phyloP scores from a whole-genome alignment of 2,329 filamentous ascomycete species.

The Apiospora marii region DNA sequence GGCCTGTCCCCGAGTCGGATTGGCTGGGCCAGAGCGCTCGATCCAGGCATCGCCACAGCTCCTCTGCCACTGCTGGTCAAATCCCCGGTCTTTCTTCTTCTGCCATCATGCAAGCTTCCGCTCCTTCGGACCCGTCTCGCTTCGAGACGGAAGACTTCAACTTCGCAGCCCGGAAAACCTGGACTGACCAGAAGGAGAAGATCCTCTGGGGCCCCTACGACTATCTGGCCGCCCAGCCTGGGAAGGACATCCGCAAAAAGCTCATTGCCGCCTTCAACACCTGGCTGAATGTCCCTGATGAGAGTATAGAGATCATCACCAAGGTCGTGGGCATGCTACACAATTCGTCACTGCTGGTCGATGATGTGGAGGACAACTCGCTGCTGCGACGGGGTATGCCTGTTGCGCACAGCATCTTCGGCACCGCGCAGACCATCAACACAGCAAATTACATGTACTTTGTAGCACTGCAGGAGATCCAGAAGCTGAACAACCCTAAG shows the following conservation, averaged over 20 bases:
- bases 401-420: slow-evolving; percentile 85
- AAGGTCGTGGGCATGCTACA: slow-evolving; percentile 86
- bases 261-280: slow-evolving; percentile 83
- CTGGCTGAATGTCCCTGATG: slow-evolving; percentile 77
- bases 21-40: slow-evolving; percentile 60
- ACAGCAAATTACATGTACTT: slow-evolving; percentile 92
- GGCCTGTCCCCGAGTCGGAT: slow-evolving; percentile 66
- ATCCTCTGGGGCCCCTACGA: slow-evolving; percentile 81
- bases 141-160: slow-evolving; percentile 65
- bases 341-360: slow-evolving; percentile 82
- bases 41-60: slow-evolving; percentile 43
- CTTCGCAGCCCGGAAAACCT: slow-evolving; percentile 60
- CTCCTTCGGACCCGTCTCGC: slow-evolving; percentile 57
- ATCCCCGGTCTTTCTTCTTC: slow-evolving; percentile 33
- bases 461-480: slow-evolving; percentile 76
- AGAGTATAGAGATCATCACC: slow-evolving; percentile 77
- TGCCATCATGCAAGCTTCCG: slow-evolving; percentile 43
- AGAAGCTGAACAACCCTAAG: slow-evolving; percentile 72
- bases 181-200: slow-evolving; percentile 79
- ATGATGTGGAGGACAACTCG: slow-evolving; percentile 88
- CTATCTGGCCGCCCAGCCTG: slow-evolving; percentile 80
- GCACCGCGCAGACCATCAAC: slow-evolving; percentile 88
- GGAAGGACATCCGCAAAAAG: slow-evolving; percentile 84
- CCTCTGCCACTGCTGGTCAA: slow-evolving; percentile 25
- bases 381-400: slow-evolving; percentile 79